Percentiles rank a stretch among this genome's conserved stretches.
Evolutionary conservation across 768 basidiomycete genomes (phyloP).

Genomic region (Piloderma croceum): DNA sequence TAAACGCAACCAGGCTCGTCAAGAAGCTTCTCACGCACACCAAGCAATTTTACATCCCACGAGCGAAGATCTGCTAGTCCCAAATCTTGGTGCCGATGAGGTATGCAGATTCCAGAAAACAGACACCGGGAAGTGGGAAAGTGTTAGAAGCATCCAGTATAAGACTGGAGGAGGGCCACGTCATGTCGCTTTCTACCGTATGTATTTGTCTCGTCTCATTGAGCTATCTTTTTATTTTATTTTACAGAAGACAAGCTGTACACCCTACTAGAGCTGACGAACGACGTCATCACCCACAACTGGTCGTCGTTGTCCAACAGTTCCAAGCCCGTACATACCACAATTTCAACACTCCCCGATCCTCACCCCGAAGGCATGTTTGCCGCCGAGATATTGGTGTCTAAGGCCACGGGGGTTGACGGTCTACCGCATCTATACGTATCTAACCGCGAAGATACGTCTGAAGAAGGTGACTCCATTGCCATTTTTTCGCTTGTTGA

Average conservation of each 20-base stretch:
- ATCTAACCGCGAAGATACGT: slow-evolving; percentile 67
- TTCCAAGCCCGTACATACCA: too few relatives aligned
- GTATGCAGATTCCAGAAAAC: slow-evolving; percentile 51
- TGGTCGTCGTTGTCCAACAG: slow-evolving; percentile 39
- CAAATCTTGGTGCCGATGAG: slow-evolving; percentile 72
- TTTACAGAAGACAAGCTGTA: slow-evolving; percentile 55
- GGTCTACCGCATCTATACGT: slow-evolving; percentile 59
- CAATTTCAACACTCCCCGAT: too few relatives aligned
- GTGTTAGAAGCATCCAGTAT: slow-evolving; percentile 43
- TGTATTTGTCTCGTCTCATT: slow-evolving; percentile 14
- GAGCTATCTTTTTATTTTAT: not conserved
- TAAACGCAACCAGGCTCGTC: too few relatives aligned
- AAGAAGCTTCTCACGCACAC: slow-evolving; percentile 73
- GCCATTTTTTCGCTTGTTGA: slow-evolving; percentile 69
- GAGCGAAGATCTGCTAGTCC: slow-evolving; percentile 56
- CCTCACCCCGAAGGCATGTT: slow-evolving; percentile 39
- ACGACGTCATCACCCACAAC: slow-evolving; percentile 49
- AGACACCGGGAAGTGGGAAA: slow-evolving; percentile 40
- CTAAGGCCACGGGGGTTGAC: slow-evolving; percentile 45
- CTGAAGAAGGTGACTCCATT: slow-evolving; percentile 54
- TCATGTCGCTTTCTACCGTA: slow-evolving; percentile 62
- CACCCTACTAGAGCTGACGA: slow-evolving; percentile 63
- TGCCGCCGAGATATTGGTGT: slow-evolving; percentile 66
- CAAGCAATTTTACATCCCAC: slow-evolving; percentile 51
- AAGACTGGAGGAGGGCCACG: slow-evolving; percentile 63